Base-by-base conservation (phyloP, 345 rosid species). In the Lepidium aucheri region DNA sequence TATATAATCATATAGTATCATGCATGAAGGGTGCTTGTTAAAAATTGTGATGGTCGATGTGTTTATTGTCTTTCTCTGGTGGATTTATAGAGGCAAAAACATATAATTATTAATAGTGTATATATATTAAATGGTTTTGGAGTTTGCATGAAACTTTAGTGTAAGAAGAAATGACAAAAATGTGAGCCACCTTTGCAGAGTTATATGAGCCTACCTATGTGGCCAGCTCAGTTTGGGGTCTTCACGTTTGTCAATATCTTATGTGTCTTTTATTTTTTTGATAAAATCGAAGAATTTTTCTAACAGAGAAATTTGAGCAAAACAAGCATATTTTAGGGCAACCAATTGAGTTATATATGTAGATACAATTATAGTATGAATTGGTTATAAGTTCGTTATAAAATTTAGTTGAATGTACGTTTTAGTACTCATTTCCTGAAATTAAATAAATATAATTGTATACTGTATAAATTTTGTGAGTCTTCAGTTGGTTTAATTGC, bases 11-110 rank as follows among this genome's bases (percentile, higher is more conserved):
- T 51, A 39, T 20, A 4, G 36, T 9, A n/a, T 43, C 7, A 66
- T 66, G 62, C 61, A 30, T 66, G 44, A 43, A 35, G 10, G 60
- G 20, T 65, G 20, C 51, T 30, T 28, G 16, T 38, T 14, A 49
- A 58, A 36, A 9, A 17, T 60, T 69, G 15, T n/a, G 14, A 41
- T 14, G 44, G 36, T 69, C 45, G 67, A 60, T 69, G 45, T 51
- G 67, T 69, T 51, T 51, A 14, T 69, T 60, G 68, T 69, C 74
- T 43, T 49, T 51, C 43, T 52, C 53, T 52, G 47, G 22, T 69
- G 74, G 68, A 69, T 22, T 38, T 34, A 33, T 60, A 54, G 14
- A 17, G 32, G 7, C 45, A 51, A 36, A 36, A 60, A 60, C 60
- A 30, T 51, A 69, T 49, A 68, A 1, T 49, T 38, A 8, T 38